Evolutionary conservation across 768 basidiomycete genomes (phyloP).

Genomic region (Hygrocybe coccinea): DNA sequence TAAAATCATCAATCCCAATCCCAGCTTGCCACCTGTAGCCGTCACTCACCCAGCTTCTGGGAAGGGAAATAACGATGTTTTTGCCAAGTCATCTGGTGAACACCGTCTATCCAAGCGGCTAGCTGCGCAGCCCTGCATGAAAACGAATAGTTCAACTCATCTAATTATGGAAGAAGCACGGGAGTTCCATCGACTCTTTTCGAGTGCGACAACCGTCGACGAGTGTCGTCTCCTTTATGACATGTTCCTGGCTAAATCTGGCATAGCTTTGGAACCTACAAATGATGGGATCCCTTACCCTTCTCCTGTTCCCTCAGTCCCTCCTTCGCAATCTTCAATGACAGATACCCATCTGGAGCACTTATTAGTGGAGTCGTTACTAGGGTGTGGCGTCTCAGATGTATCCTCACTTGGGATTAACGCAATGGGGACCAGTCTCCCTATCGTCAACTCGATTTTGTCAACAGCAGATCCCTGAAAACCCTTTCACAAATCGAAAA

Average conservation of each 20-base stretch:
- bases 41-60: no score
- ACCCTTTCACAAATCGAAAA: background rate
- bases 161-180: slow-evolving; percentile 45
- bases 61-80: background rate
- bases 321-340: slow-evolving; percentile 8
- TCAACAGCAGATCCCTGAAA: background rate
- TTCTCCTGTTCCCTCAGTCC: slow-evolving; percentile 31
- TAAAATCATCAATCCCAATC: background rate
- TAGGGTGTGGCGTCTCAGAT: slow-evolving; percentile 24
- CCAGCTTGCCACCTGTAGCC: background rate
- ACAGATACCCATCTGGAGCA: slow-evolving; percentile 40
- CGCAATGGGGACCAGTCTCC: background rate
- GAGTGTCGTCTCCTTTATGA: slow-evolving; percentile 85
- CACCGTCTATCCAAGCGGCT: background rate
- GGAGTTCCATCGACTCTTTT: slow-evolving; percentile 65
- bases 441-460: background rate
- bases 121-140: background rate
- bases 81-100: background rate
- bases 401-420: slow-evolving; percentile 2
- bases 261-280: slow-evolving; percentile 34
- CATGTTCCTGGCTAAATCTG: slow-evolving; percentile 68
- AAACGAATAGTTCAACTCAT: slow-evolving; percentile 18
- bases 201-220: slow-evolving; percentile 64
- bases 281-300: slow-evolving; percentile 30
- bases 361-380: slow-evolving; percentile 47